Evolutionary conservation across 1,284 basidiomycete species (phyloP), one percentile per base, ranked within the genome.

Genomic region (Rhodotorula sp.): DNA sequence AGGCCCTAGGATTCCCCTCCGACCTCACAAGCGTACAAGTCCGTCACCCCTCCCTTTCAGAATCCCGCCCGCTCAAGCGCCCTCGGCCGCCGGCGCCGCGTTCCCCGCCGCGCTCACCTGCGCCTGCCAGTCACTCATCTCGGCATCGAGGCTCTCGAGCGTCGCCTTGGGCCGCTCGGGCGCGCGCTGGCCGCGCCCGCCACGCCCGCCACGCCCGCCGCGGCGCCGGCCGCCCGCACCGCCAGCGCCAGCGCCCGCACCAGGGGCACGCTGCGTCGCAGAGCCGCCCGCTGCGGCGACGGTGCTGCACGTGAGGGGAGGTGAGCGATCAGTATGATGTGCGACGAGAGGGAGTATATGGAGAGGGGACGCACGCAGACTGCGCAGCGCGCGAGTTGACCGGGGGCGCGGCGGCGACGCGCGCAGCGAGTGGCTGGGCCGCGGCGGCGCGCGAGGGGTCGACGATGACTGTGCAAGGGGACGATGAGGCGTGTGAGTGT

Each of bases 391-490:
- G 57, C 19, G 54, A 32, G 53, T 83, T 82, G n/a, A 86, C 83
- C 41, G 86, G 51, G 27, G 67, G 85, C 60, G 89, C 86, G 4
- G 90, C 74, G 41, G 74, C 76, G 80, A 82, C 41, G 80, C 84
- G 76, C 37, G 69, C 64, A 22, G 74, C 59, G 55, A 79, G 69
- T 29, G 76, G 71, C 41, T 44, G 29, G 36, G 21, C 29, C 57
- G 76, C 55, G 9, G 87, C 85, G n/a, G 88, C 86, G 66, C 87
- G 87, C 65, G 89, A 85, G 36, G 94, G 94, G 85, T 96, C 92
- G 81, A 97, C 87, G 59, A 97, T 89, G 74, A 98, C 93, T 86
- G 98, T 19, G 19, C 96, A 76, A 98, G 94, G n/a, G 34, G 39
- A 61, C n/a, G n/a, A n/a, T 21, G 27, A 27, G 6, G 58, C 46